Conservation (phyloP, 805 yeast genomes). For the Huiozyma sinensis region DNA sequence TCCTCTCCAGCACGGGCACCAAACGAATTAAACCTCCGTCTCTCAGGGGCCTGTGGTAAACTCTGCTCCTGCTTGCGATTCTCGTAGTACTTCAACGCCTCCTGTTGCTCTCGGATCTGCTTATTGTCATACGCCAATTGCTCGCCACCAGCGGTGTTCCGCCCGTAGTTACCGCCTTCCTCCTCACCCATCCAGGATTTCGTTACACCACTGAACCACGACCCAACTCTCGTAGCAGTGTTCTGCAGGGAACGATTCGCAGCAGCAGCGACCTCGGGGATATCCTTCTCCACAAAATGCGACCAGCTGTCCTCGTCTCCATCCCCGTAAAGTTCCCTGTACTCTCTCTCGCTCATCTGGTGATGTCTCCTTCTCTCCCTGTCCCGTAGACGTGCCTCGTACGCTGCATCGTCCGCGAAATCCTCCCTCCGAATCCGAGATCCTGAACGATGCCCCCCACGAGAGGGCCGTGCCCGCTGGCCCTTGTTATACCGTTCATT, state of each 20-base stretch:
- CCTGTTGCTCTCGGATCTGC: constrained; percentile 11
- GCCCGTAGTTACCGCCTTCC: background rate
- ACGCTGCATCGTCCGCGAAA: constrained; percentile 12
- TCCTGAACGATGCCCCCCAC: constrained; percentile 1
- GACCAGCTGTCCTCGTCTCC: constrained; percentile 44
- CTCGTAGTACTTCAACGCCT: constrained; percentile 9
- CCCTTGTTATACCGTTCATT: constrained; percentile 48
- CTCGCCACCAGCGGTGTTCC: background rate
- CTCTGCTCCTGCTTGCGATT: constrained; percentile 2
- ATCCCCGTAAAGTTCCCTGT: constrained; percentile 20
- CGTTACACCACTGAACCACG: constrained; percentile 61
- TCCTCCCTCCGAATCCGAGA: constrained; percentile 5
- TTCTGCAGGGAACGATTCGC: constrained; percentile 71
- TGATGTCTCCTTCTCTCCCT: constrained; percentile 15
- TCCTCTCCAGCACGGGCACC: constrained; percentile 25
- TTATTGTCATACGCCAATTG: constrained; percentile 1
- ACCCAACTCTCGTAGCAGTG: constrained; percentile 61
- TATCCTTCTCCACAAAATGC: constrained; percentile 44
- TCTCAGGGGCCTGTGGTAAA: constrained; percentile 9
- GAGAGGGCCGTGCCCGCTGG: background rate
- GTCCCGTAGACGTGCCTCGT: constrained; percentile 21
- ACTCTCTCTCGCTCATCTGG: constrained; percentile 8
- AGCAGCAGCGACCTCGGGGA: constrained; percentile 52
- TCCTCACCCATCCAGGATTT: constrained; percentile 13
- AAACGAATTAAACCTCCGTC: constrained; percentile 25